These are phyloP conservation scores for Xylaria sp. DNA, from an alignment of 2,329 filamentous ascomycete species.

Conservation along the genomic window DNA sequence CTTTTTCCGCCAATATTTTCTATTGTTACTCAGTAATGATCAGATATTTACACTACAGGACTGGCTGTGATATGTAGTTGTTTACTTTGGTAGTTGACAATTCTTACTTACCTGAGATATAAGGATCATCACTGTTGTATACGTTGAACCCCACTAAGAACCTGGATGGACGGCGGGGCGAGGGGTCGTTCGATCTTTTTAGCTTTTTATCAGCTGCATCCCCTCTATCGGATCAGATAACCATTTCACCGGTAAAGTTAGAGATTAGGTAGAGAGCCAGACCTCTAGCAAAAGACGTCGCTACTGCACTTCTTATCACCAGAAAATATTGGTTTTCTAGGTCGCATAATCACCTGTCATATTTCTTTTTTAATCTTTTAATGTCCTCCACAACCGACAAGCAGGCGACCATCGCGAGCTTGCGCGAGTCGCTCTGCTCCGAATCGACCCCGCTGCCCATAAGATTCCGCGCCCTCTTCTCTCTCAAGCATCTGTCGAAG, in stretches of 20 bases:
- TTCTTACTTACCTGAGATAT: neutral
- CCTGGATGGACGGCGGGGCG: conserved; percentile 23
- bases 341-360: neutral
- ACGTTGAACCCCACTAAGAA: neutral
- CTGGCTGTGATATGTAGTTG: too few species aligned
- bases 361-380: neutral
- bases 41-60: too few species aligned
- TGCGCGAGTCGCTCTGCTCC: conserved; percentile 81
- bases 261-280: conserved; percentile 13
- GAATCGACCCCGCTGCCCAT: conserved; percentile 85
- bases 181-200: conserved; percentile 33
- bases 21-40: too few species aligned
- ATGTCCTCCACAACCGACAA: conserved; percentile 45
- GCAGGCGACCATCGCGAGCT: conserved; percentile 63
- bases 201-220: conserved; percentile 20
- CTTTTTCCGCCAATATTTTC: neutral
- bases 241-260: conserved; percentile 18
- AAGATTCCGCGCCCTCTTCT: conserved; percentile 96
- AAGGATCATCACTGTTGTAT: neutral
- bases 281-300: neutral
- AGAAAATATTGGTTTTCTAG: neutral
- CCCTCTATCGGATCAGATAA: conserved; percentile 34
- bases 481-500: conserved; percentile 90
- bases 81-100: too few species aligned
- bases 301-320: neutral